Evolutionary conservation across 139 green algal species (phyloP).

Genomic region (Zygnema cylindricum): DNA sequence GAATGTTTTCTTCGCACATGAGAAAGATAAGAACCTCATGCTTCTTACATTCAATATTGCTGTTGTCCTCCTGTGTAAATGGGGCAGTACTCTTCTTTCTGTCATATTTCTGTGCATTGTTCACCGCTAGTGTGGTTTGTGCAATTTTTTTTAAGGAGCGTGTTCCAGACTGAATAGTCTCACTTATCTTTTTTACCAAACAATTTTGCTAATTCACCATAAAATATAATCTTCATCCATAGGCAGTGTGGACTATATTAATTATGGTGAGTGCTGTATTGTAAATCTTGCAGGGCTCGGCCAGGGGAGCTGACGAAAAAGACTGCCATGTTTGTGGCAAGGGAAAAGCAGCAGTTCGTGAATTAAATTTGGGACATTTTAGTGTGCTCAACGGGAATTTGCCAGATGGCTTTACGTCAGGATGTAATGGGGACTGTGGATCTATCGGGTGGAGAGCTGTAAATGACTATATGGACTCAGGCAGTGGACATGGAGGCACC

Average conservation of each 20-base stretch:
- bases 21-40: no score
- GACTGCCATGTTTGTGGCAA: neutral
- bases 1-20: no score
- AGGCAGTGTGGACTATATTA: neutral
- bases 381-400: neutral
- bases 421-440: constrained; percentile 37
- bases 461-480: constrained; percentile 32
- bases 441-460: constrained; percentile 23
- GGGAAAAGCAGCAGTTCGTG: constrained; percentile 11
- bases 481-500: constrained; percentile 21
- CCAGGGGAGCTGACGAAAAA: neutral
- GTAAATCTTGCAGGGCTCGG: constrained; percentile 2
- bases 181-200: no score
- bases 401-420: constrained; percentile 19
- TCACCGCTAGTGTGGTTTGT: no score
- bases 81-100: no score
- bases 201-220: no score
- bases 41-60: no score
- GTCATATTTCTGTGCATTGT: no score
- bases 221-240: no score
- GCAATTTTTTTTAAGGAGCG: no score
- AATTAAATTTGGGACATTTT: constrained; percentile 23
- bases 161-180: no score
- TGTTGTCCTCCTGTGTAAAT: no score
- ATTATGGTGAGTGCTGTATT: neutral